Percentiles rank a stretch among this genome's conserved stretches.
Evolutionary conservation across 495 filamentous ascomycete species (phyloP).

Genomic region (Daldinia bambusicola): DNA sequence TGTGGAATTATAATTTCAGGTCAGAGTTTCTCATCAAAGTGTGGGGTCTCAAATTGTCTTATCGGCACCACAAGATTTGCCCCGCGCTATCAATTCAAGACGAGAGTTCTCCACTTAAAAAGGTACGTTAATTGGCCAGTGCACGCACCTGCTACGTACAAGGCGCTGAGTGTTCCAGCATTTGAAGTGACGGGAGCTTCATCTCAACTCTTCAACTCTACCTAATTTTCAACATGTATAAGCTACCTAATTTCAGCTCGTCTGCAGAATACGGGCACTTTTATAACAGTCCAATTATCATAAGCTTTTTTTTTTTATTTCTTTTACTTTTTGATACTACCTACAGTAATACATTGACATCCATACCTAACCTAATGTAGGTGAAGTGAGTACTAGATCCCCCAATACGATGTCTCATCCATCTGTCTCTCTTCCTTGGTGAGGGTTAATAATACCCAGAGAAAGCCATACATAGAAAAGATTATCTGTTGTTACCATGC

Average conservation of each 20-base stretch:
- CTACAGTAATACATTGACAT: not conserved
- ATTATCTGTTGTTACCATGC: constrained; percentile 15
- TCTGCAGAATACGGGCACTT: not conserved
- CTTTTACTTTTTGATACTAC: constrained; percentile 4
- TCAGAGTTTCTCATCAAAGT: constrained; percentile 38
- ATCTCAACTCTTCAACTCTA: too few relatives aligned
- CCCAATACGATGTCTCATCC: not conserved
- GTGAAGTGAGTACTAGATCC: not conserved
- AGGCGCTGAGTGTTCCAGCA: too few relatives aligned
- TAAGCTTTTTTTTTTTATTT: not conserved
- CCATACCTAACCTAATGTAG: not conserved
- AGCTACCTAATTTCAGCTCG: not conserved
- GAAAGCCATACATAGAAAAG: constrained; percentile 20
- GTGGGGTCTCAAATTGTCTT: constrained; percentile 43
- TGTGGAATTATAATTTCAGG: constrained; percentile 41
- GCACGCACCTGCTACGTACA: not conserved
- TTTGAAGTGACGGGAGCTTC: too few relatives aligned
- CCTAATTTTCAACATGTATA: too few relatives aligned
- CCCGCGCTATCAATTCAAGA: constrained; percentile 37
- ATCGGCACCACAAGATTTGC: constrained; percentile 38
- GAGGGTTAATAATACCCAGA: not conserved
- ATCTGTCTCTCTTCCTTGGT: not conserved
- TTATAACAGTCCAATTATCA: not conserved
- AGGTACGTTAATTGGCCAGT: not conserved
- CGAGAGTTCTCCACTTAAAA: not conserved